Conservation (phyloP, 2,329 filamentous ascomycete genomes). For the Decorospora gaudefroyi region DNA sequence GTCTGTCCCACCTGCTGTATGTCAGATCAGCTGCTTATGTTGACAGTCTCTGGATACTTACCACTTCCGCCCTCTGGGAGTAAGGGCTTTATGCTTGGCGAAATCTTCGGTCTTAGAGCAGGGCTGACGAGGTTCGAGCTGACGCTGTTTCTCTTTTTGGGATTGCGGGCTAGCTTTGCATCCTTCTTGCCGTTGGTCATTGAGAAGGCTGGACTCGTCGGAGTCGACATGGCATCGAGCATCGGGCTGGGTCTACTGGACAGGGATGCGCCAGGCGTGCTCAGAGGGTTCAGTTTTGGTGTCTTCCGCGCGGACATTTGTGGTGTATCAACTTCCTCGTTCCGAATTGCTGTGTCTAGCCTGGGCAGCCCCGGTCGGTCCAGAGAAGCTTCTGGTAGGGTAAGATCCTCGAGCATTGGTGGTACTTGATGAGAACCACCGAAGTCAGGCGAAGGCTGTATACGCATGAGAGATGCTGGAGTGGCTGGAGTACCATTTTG, state of each 20-base stretch:
- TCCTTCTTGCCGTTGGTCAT: conserved; percentile 39
- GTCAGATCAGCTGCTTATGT: conserved; percentile 15
- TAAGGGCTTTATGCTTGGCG: conserved; percentile 90
- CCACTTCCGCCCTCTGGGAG: conserved; percentile 66
- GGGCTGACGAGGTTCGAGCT: conserved; percentile 73
- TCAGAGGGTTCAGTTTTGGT: conserved; percentile 65
- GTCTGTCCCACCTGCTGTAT: conserved; percentile 53
- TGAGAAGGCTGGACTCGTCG: conserved; percentile 49
- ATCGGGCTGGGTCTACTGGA: conserved; percentile 55
- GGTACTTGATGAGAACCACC: conserved; percentile 27
- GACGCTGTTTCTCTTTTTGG: conserved; percentile 61
- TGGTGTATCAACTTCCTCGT: conserved; percentile 60
- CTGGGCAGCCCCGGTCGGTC: conserved; percentile 55
- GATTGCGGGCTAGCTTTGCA: conserved; percentile 33
- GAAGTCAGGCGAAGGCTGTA: conserved; percentile 48
- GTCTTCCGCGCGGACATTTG: conserved; percentile 68
- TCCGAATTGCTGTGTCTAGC: conserved; percentile 56
- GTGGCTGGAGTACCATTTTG: conserved; percentile 61
- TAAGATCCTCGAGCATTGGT: conserved; percentile 61
- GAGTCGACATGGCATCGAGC: conserved; percentile 58
- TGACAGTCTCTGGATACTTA: conserved; percentile 47
- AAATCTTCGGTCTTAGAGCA: conserved; percentile 84
- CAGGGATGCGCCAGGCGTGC: conserved; percentile 49
- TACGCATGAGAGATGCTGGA: conserved; percentile 79
- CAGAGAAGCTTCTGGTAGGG: conserved; percentile 71